These are phyloP conservation scores for Tricholoma terreum DNA, from an alignment of 768 basidiomycete species.

Conservation along the genomic window DNA sequence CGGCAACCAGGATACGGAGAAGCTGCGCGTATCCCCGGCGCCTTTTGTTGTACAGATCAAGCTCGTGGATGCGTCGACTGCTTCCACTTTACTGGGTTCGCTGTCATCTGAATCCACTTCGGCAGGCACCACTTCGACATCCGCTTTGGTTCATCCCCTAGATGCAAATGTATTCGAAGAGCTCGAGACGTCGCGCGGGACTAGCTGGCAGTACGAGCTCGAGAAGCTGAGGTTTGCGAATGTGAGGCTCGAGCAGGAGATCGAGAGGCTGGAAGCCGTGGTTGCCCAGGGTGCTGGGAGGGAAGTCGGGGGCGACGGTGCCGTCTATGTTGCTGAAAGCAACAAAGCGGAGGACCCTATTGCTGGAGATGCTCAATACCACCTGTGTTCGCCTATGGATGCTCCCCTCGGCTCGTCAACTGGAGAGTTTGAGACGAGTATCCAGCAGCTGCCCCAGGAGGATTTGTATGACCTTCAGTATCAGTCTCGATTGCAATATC, in stretches of 20 bases:
- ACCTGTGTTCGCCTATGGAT: not conserved
- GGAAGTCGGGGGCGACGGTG: not conserved
- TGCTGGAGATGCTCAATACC: not conserved
- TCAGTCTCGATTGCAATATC: not conserved
- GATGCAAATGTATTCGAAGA: slow-evolving; percentile 62
- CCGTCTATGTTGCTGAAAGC: not conserved
- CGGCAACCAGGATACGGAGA: slow-evolving; percentile 8
- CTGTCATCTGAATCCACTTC: slow-evolving; percentile 1
- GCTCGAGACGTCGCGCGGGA: slow-evolving; percentile 60
- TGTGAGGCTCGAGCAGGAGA: slow-evolving; percentile 59
- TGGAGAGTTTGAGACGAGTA: not conserved
- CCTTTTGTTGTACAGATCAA: slow-evolving; percentile 39
- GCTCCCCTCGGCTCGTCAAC: not conserved
- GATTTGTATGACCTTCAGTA: not conserved
- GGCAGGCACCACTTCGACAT: not conserved
- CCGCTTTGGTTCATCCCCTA: slow-evolving; percentile 10
- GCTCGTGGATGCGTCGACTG: slow-evolving; percentile 17
- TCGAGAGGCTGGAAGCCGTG: slow-evolving; percentile 28
- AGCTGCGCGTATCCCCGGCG: slow-evolving; percentile 29
- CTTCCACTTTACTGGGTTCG: not conserved
- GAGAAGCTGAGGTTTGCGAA: slow-evolving; percentile 79
- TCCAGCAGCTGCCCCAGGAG: not conserved
- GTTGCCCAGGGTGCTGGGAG: not conserved
- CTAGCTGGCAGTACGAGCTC: slow-evolving; percentile 93
- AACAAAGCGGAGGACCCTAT: not conserved